Conservation (phyloP, 768 basidiomycete species). For the Calocybe indica region DNA sequence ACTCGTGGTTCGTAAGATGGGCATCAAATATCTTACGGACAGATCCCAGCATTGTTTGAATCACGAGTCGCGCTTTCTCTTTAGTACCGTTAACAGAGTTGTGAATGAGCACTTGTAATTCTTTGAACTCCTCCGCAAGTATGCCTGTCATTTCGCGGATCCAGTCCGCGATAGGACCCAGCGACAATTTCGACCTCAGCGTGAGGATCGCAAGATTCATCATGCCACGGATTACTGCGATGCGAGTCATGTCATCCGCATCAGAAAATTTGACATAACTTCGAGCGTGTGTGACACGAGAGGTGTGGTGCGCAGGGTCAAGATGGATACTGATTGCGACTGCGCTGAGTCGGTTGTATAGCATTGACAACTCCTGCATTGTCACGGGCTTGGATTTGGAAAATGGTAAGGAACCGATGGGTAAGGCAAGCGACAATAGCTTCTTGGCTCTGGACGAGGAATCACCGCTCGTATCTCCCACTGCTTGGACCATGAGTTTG, state of each 20-base stretch:
- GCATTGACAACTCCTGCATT: constrained; percentile 56
- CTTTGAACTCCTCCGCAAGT: constrained; percentile 52
- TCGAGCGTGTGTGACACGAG: constrained; percentile 58
- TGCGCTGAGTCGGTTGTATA: constrained; percentile 79
- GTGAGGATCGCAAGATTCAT: constrained; percentile 64
- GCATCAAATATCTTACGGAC: constrained; percentile 5
- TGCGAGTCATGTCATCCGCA: constrained; percentile 56
- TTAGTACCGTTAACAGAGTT: background rate
- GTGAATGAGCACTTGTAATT: constrained; percentile 12
- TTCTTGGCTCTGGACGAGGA: constrained; percentile 50
- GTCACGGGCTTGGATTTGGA: constrained; percentile 45
- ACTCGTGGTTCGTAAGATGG: constrained; percentile 21
- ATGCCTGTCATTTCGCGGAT: constrained; percentile 49
- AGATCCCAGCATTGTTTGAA: constrained; percentile 18
- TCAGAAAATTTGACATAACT: constrained; percentile 63
- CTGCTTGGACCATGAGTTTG: constrained; percentile 71
- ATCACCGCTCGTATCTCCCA: constrained; percentile 22
- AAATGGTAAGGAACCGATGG: constrained; percentile 66
- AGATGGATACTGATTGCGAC: constrained; percentile 67
- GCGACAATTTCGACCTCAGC: constrained; percentile 41
- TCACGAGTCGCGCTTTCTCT: constrained; percentile 3
- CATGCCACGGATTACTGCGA: constrained; percentile 71
- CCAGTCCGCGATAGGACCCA: constrained; percentile 58
- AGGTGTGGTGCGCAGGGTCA: constrained; percentile 39
- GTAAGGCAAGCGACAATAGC: constrained; percentile 64